phyloP scores from a whole-genome alignment of 2,329 filamentous ascomycete species.

The Cladosporium sp. region DNA sequence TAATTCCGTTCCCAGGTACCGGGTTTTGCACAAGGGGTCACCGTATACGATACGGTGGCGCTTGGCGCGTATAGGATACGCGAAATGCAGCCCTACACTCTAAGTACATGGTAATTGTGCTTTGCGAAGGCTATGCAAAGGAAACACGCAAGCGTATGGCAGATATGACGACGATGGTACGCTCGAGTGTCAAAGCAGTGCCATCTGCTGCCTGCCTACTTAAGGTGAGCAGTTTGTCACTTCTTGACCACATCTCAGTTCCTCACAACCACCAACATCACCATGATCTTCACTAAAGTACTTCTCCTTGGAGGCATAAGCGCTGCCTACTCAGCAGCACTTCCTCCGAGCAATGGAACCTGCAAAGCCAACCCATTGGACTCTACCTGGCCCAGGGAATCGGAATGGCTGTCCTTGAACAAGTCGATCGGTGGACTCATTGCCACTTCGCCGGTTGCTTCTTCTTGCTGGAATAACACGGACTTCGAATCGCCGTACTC shows the following conservation, averaged over 20 bases:
- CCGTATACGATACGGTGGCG: background rate
- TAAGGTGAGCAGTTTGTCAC: background rate
- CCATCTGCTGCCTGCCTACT: background rate
- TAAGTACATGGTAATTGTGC: background rate
- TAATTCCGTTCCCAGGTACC: background rate
- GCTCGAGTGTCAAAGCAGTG: background rate
- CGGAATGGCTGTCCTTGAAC: slow-evolving; percentile 24
- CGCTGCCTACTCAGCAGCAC: background rate
- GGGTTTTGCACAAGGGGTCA: background rate
- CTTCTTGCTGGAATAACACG: slow-evolving; percentile 38
- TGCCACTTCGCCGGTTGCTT: slow-evolving; percentile 33
- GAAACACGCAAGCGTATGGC: background rate
- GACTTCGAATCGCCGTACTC: slow-evolving; percentile 32
- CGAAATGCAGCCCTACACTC: background rate
- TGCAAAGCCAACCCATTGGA: slow-evolving; percentile 27
- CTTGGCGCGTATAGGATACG: background rate
- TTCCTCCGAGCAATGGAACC: background rate
- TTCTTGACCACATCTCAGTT: background rate
- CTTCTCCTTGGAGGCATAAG: background rate
- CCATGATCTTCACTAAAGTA: background rate
- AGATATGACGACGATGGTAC: background rate
- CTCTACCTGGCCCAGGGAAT: slow-evolving; percentile 19
- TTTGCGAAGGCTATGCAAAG: background rate
- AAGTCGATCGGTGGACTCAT: slow-evolving; percentile 29
- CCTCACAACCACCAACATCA: background rate